Evolutionary conservation across 228 moss, liverwort and hornwort genomes (phyloP).

Genomic region (Sphagnum magellanicum): DNA sequence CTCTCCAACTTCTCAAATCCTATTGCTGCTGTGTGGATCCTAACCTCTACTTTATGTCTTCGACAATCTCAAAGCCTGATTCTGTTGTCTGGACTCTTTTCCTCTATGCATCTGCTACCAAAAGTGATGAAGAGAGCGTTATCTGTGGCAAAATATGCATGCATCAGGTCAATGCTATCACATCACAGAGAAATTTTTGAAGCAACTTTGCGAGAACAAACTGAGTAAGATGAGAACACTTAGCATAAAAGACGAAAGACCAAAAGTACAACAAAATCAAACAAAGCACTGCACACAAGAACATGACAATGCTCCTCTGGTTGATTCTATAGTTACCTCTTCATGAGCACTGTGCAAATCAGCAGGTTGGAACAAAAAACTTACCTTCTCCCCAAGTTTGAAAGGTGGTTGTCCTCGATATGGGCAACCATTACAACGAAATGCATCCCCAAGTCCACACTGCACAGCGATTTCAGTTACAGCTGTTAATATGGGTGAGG

Average conservation of each 20-base stretch:
- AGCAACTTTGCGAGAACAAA: not conserved
- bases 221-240: not conserved
- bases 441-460: slow-evolving; percentile 96
- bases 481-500: not conserved
- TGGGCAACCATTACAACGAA: slow-evolving; percentile 88
- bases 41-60: too few species aligned
- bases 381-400: slow-evolving; percentile 97
- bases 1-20: too few species aligned
- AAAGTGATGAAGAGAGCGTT: slow-evolving; percentile 49
- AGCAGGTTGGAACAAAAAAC: too few species aligned
- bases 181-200: not conserved
- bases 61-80: too few species aligned
- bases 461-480: slow-evolving; percentile 14
- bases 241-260: not conserved
- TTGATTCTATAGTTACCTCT: not conserved
- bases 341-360: not conserved
- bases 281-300: too few species aligned
- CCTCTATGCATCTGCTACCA: slow-evolving; percentile 71
- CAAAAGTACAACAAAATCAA: not conserved
- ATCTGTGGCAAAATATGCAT: slow-evolving; percentile 39
- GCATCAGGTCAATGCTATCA: not conserved
- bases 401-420: slow-evolving; percentile 89
- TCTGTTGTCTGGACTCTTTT: too few species aligned
- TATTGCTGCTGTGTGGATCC: too few species aligned
- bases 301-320: not conserved